These are phyloP conservation scores for Isochrysis galbana DNA, from an alignment of 78 protist species.

Conservation along the genomic window DNA sequence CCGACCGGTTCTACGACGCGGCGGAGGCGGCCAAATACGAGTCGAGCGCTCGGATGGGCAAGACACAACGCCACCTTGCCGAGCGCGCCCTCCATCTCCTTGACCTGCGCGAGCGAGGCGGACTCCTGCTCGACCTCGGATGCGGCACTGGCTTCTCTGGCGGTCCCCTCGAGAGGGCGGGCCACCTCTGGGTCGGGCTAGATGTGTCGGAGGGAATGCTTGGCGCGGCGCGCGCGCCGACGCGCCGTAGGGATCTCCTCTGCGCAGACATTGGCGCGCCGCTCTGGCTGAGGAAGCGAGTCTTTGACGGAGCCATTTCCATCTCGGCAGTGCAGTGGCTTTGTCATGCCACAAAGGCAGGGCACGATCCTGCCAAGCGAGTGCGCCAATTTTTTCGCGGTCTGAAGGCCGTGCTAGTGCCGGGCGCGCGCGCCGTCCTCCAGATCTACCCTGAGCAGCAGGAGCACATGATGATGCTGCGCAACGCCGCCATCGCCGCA, in stretches of 20 bases:
- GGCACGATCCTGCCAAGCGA: conserved; percentile 8
- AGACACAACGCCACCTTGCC: conserved; percentile 44
- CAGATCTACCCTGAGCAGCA: conserved; percentile 60
- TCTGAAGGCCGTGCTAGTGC: conserved; percentile 6
- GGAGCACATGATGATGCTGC: conserved; percentile 37
- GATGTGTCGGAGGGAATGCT: conserved; percentile 53
- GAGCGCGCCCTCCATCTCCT: conserved; percentile 57
- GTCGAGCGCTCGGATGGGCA: not conserved
- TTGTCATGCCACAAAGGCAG: conserved; percentile 9
- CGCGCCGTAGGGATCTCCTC: not conserved
- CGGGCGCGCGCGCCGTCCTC: conserved; percentile 58
- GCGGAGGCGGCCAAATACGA: not conserved
- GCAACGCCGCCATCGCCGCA: conserved; percentile 26
- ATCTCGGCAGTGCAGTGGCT: conserved; percentile 70
- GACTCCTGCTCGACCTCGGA: conserved; percentile 57
- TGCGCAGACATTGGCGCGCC: conserved; percentile 52
- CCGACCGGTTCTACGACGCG: conserved; percentile 29
- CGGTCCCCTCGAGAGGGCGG: not conserved
- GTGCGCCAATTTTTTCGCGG: conserved; percentile 27
- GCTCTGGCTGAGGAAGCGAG: conserved; percentile 16
- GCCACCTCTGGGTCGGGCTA: conserved; percentile 58
- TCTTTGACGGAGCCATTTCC: conserved; percentile 57
- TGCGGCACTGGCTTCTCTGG: conserved; percentile 69
- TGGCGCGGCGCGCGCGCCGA: not conserved
- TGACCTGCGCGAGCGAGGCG: not conserved